phyloP scores from a whole-genome alignment of 176 grass and related monocot genomes.

The Aegilops longissima region DNA sequence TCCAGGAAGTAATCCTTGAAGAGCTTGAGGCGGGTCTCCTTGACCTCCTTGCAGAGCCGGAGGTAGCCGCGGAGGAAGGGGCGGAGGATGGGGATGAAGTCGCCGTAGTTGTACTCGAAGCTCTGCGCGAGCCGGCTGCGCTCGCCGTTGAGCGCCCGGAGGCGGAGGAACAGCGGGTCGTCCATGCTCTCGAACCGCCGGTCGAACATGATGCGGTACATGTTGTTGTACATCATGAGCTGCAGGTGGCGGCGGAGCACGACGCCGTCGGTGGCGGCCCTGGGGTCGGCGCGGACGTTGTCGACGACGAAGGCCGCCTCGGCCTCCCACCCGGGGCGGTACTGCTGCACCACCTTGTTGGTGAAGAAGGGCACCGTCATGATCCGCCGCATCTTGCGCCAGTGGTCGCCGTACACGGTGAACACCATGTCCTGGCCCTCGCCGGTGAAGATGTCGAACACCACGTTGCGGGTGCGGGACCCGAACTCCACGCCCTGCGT shows the following conservation, averaged over 20 bases:
- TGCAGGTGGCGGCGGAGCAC: conserved; percentile 72
- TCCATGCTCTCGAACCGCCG: conserved; percentile 68
- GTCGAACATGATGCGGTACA: conserved; percentile 96
- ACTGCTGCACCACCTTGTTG: conserved; percentile 86
- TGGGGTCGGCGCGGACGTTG: conserved; percentile 50
- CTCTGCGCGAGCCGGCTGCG: conserved; percentile 91
- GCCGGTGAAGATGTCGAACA: conserved; percentile 90
- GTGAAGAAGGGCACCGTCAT: conserved; percentile 97
- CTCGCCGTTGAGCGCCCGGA: conserved; percentile 65
- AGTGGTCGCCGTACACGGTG: conserved; percentile 93
- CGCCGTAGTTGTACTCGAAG: conserved; percentile 97
- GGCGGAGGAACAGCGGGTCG: conserved; percentile 65
- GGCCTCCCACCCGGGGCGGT: conserved; percentile 68
- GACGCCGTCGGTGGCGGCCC: conserved; percentile 46
- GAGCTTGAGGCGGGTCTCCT: conserved; percentile 69
- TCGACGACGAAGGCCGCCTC: conserved; percentile 69
- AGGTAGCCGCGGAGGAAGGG: conserved; percentile 74
- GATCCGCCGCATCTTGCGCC: conserved; percentile 93
- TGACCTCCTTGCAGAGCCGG: conserved; percentile 74
- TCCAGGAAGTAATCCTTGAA: conserved; percentile 95
- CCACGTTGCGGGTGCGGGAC: conserved; percentile 86
- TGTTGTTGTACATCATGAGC: conserved; percentile 97
- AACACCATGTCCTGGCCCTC: conserved; percentile 95
- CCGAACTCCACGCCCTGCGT: conserved; percentile 91
- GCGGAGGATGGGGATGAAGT: conserved; percentile 86